Conservation (phyloP, 345 rosid species). For the Erysimum cheiranthoides region DNA sequence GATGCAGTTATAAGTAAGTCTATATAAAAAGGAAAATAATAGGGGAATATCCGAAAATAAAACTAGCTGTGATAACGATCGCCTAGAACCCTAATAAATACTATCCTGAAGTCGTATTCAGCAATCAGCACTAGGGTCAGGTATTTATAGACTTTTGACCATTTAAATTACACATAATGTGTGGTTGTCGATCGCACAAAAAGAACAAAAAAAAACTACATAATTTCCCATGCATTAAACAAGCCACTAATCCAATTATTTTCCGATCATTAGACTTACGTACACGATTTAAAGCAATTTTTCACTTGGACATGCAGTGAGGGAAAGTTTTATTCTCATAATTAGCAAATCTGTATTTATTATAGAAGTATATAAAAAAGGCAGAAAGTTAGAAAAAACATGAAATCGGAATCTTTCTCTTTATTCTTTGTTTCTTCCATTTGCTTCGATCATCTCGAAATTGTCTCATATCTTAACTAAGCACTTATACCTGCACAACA, state of each 20-base stretch:
- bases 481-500: constrained; percentile 17
- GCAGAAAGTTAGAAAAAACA: neutral
- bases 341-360: constrained; percentile 5
- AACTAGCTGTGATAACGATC: constrained; percentile 30
- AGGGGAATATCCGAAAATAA: constrained; percentile 21
- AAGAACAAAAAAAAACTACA: neutral
- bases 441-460: neutral
- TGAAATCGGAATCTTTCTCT: neutral
- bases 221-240: constrained; percentile 1
- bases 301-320: neutral
- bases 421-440: constrained; percentile 1
- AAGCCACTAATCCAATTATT: neutral
- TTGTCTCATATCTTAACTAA: constrained; percentile 5
- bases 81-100: constrained; percentile 12
- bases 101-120: constrained; percentile 30
- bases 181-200: neutral
- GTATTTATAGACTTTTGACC: constrained; percentile 8
- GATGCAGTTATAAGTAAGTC: constrained; percentile 29
- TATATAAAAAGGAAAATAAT: constrained; percentile 20
- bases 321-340: neutral
- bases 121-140: constrained; percentile 17
- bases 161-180: neutral
- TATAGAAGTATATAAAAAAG: neutral
- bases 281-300: neutral
- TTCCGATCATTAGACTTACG: neutral